Base-by-base conservation (phyloP, 2,329 filamentous ascomycete genomes). In the Phoma herbarum region DNA sequence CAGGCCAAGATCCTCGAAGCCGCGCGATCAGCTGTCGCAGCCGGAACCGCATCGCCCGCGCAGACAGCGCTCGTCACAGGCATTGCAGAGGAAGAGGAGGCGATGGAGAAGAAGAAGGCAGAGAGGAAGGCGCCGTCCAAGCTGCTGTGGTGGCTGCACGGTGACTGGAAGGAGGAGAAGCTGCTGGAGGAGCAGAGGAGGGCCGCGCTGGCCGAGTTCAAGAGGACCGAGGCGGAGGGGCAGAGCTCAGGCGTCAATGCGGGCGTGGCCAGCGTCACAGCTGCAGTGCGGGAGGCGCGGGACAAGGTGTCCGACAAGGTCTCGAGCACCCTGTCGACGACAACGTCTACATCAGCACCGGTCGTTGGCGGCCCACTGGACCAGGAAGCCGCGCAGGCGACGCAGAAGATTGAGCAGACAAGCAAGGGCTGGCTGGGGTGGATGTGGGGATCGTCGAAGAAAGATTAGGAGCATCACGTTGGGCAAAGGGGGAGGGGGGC, bases 51-150 rank as follows among this genome's bases (percentile, higher is more conserved):
- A 22, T 79, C 78, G 3, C 79, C 84, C 54, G 81, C 83, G 37
- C 82, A 86, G 66, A 75, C 80, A n/a, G 73, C 81, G 31, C 78
- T 85, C 26, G 77, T 86, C 31, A 78, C 81, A 45, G 76, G 79
- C 73, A 89, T 92, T 73, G 81, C 89, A 14, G 88, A 90, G 72
- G 82, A 85, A 49, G 81, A 88, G 64, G 85, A 84, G 66, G 81
- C 83, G 18, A 65, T 72, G 63, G 68, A 73, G 49, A 65, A 65
- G 65, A 75, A 75, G 67, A 72, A 69, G 64, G 70, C 72, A 1
- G 72, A 75, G 59, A 47, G 73, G 47, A 72, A 74, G 41, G 49
- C 69, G 10, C 64, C 65, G 1, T 75, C 71, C 11, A 70, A 62
- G 63, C 49, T 75, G 58, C 59, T 77, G 26, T 76, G 73, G 74